Conservation (phyloP, 2,329 filamentous ascomycete genomes). For the Clonostachys chloroleuca region DNA sequence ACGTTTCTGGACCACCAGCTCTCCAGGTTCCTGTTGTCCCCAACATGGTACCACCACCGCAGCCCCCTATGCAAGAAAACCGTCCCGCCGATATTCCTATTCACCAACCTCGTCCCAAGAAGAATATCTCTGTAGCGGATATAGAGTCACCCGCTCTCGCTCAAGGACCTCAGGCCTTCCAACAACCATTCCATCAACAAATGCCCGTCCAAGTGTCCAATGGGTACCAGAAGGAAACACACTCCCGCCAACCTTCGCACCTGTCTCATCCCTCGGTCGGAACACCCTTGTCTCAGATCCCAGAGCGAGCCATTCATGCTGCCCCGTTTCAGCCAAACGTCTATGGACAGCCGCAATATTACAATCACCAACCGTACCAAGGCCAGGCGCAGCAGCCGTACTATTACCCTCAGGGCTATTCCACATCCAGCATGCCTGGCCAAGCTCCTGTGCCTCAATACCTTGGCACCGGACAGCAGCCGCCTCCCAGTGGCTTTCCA, state of each 20-base stretch:
- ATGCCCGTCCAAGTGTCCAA: conserved; percentile 71
- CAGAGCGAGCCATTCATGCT: conserved; percentile 87
- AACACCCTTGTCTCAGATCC: conserved; percentile 86
- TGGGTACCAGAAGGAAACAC: conserved; percentile 52
- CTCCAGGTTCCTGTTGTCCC: conserved; percentile 33
- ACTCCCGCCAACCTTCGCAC: conserved; percentile 65
- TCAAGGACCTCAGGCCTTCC: conserved; percentile 68
- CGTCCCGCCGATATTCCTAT: conserved; percentile 58
- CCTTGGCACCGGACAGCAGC: background rate
- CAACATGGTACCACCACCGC: conserved; percentile 50
- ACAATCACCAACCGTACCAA: conserved; percentile 42
- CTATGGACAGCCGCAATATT: conserved; percentile 52
- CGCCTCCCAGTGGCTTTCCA: conserved; percentile 19
- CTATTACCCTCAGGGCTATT: conserved; percentile 58
- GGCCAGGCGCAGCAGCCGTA: conserved; percentile 39
- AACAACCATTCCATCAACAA: conserved; percentile 92
- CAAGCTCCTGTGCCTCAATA: conserved; percentile 13
- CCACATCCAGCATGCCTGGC: conserved; percentile 41
- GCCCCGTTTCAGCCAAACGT: conserved; percentile 79
- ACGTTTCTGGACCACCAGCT: background rate
- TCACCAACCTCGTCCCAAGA: conserved; percentile 93
- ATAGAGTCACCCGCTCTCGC: conserved; percentile 75
- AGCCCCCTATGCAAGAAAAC: conserved; percentile 54
- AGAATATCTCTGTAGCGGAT: conserved; percentile 86
- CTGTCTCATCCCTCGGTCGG: conserved; percentile 67